Percentiles rank a stretch among this genome's conserved stretches.
Conservation (phyloP, 2,329 filamentous ascomycete genomes). For the Chaetomium globosum region DNA sequence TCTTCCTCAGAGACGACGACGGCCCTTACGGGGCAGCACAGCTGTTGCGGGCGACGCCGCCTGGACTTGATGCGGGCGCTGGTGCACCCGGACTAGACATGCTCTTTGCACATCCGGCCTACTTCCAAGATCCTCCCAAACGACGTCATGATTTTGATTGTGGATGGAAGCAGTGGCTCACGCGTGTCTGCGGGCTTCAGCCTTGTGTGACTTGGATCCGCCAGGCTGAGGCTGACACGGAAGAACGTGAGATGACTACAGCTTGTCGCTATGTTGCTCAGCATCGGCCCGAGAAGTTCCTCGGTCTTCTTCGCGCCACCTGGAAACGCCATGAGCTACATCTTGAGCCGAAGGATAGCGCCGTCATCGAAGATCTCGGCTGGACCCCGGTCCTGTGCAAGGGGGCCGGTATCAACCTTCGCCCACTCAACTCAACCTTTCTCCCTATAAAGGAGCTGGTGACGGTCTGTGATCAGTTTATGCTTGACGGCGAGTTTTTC, state of each 20-base stretch:
- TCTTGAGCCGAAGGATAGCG: conserved; percentile 14
- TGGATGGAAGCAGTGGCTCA: conserved; percentile 17
- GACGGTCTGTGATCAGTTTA: conserved; percentile 11
- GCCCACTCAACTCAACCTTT: conserved; percentile 19
- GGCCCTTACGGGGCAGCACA: conserved; percentile 17
- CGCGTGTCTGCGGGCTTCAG: conserved; percentile 16
- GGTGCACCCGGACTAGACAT: conserved; percentile 16
- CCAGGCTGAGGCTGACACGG: conserved; percentile 15
- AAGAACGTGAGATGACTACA: conserved; percentile 14
- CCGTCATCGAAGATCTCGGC: conserved; percentile 16
- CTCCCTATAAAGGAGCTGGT: conserved; percentile 14
- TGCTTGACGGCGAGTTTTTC: conserved; percentile 20
- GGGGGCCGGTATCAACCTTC: conserved; percentile 19
- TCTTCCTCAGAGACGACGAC: conserved; percentile 15
- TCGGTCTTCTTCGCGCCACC: conserved; percentile 15
- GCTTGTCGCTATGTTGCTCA: conserved; percentile 18
- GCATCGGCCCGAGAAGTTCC: conserved; percentile 19
- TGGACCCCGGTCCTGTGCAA: conserved; percentile 13
- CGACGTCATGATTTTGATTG: conserved; percentile 3
- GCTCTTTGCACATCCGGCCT: conserved; percentile 18
- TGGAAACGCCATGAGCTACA: conserved; percentile 16
- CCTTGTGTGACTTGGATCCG: conserved; percentile 10
- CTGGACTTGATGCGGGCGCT: conserved; percentile 19
- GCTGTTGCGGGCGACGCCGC: conserved; percentile 15
- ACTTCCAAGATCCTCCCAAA: conserved; percentile 21